These are phyloP conservation scores for Bromus sterilis DNA, from an alignment of 176 grass and related monocot genomes.

Conservation along the genomic window DNA sequence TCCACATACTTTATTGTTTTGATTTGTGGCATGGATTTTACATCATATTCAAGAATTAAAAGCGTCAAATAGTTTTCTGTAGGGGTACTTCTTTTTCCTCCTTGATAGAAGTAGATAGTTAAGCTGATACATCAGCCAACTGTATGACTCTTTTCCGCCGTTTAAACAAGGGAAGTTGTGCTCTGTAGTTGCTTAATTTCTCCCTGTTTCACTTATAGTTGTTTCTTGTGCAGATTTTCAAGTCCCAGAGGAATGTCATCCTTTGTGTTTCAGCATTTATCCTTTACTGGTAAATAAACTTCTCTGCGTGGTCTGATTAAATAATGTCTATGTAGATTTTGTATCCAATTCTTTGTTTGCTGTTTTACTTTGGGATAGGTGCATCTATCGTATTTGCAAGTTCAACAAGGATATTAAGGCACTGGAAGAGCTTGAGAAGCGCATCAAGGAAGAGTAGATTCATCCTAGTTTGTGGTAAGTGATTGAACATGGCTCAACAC, in stretches of 20 bases:
- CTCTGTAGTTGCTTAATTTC: neutral
- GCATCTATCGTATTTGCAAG: constrained; percentile 69
- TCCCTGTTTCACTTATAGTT: neutral
- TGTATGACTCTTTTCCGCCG: neutral
- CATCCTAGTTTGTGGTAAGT: constrained; percentile 26
- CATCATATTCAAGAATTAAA: neutral
- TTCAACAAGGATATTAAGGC: constrained; percentile 70
- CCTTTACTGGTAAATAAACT: constrained; percentile 76
- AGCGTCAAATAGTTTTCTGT: neutral
- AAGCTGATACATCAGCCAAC: neutral
- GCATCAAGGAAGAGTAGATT: constrained; percentile 62
- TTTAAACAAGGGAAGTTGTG: neutral
- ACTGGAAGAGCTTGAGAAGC: constrained; percentile 73
- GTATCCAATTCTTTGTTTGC: neutral
- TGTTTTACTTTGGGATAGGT: constrained; percentile 38
- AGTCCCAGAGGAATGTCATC: constrained; percentile 90
- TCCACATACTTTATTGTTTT: neutral
- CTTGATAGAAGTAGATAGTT: neutral
- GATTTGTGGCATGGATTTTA: neutral
- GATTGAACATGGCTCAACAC: neutral
- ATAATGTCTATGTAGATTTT: neutral
- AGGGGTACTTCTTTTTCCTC: neutral
- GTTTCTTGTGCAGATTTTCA: constrained; percentile 71
- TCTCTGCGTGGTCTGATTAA: constrained; percentile 7
- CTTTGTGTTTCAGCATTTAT: constrained; percentile 70